Evolutionary conservation across 305 asterid genomes (phyloP).

Genomic region (Fraxinus dipetala): DNA sequence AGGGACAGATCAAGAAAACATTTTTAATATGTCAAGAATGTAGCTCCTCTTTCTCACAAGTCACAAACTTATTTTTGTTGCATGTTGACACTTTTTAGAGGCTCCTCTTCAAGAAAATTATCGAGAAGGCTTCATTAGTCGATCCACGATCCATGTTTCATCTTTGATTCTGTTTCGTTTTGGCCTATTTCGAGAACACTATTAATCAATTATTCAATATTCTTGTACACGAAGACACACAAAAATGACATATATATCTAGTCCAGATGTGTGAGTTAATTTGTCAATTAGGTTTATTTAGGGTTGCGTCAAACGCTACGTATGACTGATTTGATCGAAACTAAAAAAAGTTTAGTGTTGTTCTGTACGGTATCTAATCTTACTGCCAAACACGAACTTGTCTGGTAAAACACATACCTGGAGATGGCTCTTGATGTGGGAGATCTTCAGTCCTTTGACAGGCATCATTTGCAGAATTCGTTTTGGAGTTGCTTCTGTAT

Average conservation of each 20-base stretch:
- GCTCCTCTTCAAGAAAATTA: neutral
- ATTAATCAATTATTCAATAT: neutral
- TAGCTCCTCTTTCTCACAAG: too few relatives aligned
- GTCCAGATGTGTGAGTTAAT: neutral
- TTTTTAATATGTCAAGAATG: too few relatives aligned
- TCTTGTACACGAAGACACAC: neutral
- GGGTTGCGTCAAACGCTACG: neutral
- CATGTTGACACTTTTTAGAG: neutral
- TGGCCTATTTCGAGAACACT: neutral
- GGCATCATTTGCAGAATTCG: slow-evolving; percentile 9
- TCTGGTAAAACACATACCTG: neutral
- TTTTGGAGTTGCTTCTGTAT: slow-evolving; percentile 18
- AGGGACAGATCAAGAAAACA: too few relatives aligned
- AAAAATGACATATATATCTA: too few relatives aligned
- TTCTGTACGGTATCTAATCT: neutral
- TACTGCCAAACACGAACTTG: neutral
- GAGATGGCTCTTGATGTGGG: slow-evolving; percentile 16
- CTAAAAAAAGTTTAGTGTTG: neutral
- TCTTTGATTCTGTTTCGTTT: neutral
- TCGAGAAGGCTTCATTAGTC: neutral
- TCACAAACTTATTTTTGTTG: too few relatives aligned
- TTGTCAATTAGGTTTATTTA: too few relatives aligned
- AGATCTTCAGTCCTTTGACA: slow-evolving; percentile 1
- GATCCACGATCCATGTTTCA: too few relatives aligned
- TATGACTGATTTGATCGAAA: neutral